Evolutionary conservation across 1,139 yeast genomes (phyloP), one percentile per base, ranked within the genome.

Genomic region (Blastobotrys serpentis): DNA sequence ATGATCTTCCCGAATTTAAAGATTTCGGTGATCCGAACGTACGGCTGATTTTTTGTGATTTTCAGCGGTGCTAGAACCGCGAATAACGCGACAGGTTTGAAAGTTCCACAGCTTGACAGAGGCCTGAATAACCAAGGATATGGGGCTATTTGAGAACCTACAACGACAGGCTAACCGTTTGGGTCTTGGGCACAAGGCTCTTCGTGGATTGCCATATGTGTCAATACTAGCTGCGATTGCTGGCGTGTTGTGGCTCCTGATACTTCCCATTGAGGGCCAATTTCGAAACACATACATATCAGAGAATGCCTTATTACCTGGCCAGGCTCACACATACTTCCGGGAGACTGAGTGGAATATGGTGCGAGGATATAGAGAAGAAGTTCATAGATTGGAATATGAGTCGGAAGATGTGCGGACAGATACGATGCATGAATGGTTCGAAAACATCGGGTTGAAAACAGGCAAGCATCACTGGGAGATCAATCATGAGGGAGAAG

Each of bases 241-340:
- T 16, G 88, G 95, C 34, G 60, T 86, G 2, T 67, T 71, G 0
- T 84, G 95, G 87, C 70, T 92, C 42, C 67, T 79, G n/a, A 60
- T 72, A 22, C 71, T 87, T 47, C 97, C 98, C 0, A 57, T 82
- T 58, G 85, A 85, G 37, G 98, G 96, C 18, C 87, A 86, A 64
- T 88, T 74, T 63, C 74, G 97, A 48, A 71, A 75, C 56, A 87
- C 96, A 4, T 92, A 92, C 64, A 86, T 90, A 17, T 85, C 95
- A 6, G 99, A 94, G 64, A 94, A 92, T 68, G 99, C 99, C 30
- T 73, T 94, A 65, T 83, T 94, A 86, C 98, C 98, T 10, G 90
- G 95, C 0, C 98, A 92, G 65, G 98, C 92, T 2, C 84, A 84
- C 58, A 84, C 96, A 14, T 89, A 88, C 64, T 94, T 88, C 65